Conservation (phyloP, 345 rosid genomes). For the Gossypium turneri region DNA sequence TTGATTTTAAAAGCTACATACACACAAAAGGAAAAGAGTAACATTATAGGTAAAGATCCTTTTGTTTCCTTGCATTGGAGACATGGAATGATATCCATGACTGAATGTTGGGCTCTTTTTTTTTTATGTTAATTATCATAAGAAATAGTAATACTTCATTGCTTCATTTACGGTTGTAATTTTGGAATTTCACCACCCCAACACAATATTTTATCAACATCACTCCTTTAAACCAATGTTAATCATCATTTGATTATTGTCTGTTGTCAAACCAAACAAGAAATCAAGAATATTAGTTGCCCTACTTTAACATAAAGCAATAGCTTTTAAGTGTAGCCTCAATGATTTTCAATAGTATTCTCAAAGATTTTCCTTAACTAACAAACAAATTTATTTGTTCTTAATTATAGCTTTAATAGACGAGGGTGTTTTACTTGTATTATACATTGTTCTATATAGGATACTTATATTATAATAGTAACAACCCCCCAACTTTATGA, state of each 20-base stretch:
- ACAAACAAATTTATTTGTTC: not conserved
- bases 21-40: not conserved
- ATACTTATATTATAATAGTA: too few species aligned
- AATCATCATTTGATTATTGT: not conserved
- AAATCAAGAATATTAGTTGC: not conserved
- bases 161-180: not conserved
- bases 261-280: constrained; percentile 4
- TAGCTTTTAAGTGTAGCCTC: not conserved
- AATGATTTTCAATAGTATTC: not conserved
- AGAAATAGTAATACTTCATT: not conserved
- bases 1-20: not conserved
- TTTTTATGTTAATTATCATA: too few species aligned
- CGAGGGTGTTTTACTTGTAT: not conserved
- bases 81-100: constrained; percentile 11
- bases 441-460: not conserved
- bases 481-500: too few species aligned
- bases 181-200: not conserved
- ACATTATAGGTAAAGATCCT: not conserved
- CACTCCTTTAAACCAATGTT: too few species aligned
- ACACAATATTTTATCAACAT: too few species aligned
- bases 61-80: not conserved
- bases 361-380: not conserved
- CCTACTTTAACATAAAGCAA: constrained; percentile 12
- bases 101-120: not conserved
- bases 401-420: not conserved